phyloP scores from a whole-genome alignment of 768 basidiomycete species.

The Botryobasidium botryosum region DNA sequence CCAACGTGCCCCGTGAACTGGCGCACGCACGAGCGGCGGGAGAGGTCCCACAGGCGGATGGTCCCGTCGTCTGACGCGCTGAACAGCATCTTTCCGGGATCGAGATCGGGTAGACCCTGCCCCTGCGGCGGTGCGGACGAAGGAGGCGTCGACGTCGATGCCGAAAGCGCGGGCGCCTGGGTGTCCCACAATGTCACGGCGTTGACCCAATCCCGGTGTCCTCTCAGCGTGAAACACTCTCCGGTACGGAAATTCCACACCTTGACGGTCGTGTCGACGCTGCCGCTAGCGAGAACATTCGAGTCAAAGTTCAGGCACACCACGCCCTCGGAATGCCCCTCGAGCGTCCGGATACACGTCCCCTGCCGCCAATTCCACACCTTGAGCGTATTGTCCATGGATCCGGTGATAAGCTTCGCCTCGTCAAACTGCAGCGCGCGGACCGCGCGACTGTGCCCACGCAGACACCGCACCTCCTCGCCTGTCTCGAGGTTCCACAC shows the following conservation, averaged over 20 bases:
- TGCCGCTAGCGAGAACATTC: slow-evolving; percentile 82
- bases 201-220: slow-evolving; percentile 95
- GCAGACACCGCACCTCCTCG: slow-evolving; percentile 59
- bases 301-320: slow-evolving; percentile 83
- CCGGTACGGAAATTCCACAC: slow-evolving; percentile 89
- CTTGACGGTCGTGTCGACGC: slow-evolving; percentile 87
- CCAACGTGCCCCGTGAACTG: slow-evolving; percentile 82
- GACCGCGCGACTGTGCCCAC: slow-evolving; percentile 84
- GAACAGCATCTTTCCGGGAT: slow-evolving; percentile 81
- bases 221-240: slow-evolving; percentile 80
- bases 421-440: slow-evolving; percentile 91
- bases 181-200: slow-evolving; percentile 86
- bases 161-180: slow-evolving; percentile 16
- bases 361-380: slow-evolving; percentile 95
- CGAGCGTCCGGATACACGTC: slow-evolving; percentile 68
- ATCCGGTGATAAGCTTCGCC: slow-evolving; percentile 84
- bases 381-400: slow-evolving; percentile 89
- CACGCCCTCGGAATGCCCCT: slow-evolving; percentile 83
- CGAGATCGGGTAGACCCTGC: slow-evolving; percentile 15
- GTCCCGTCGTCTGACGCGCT: slow-evolving; percentile 91
- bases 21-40: slow-evolving; percentile 57
- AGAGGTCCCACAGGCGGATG: slow-evolving; percentile 89
- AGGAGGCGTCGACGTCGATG: slow-evolving; percentile 19
- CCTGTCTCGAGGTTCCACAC: slow-evolving; percentile 97
- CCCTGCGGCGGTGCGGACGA: background rate